phyloP scores from a whole-genome alignment of 2,329 filamentous ascomycete genomes.

The Monilinia vaccinii-corymbosi region DNA sequence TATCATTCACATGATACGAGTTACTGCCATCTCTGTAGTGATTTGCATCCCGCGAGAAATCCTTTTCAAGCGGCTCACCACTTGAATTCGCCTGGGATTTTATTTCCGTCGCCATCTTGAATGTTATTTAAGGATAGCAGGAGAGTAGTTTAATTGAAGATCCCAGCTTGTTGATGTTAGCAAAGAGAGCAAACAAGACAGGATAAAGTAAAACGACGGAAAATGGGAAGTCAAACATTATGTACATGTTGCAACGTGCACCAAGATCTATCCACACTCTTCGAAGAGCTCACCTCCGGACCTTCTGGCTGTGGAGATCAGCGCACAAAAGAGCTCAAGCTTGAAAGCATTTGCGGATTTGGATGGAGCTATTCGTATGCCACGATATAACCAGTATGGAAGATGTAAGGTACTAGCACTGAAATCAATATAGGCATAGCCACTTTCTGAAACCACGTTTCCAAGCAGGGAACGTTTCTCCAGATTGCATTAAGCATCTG shows the following conservation, averaged over 20 bases:
- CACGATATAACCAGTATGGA: not conserved
- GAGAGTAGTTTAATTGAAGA: not conserved
- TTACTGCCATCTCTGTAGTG: slow-evolving; percentile 14
- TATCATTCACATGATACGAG: slow-evolving; percentile 19
- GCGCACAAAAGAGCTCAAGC: not conserved
- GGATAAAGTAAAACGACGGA: not conserved
- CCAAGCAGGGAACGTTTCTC: not conserved
- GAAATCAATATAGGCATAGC: not conserved
- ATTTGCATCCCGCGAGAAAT: slow-evolving; percentile 19
- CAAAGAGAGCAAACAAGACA: not conserved
- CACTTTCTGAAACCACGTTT: not conserved
- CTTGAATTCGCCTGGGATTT: slow-evolving; percentile 5
- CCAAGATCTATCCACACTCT: not conserved
- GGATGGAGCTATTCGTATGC: not conserved
- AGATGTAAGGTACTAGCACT: not conserved
- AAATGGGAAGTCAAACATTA: not conserved
- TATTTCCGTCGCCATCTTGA: not conserved
- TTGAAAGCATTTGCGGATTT: not conserved
- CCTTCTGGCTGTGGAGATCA: not conserved
- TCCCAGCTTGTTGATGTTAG: not conserved
- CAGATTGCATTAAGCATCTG: not conserved
- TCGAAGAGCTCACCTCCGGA: not conserved
- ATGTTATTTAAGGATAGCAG: not conserved
- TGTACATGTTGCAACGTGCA: not conserved
- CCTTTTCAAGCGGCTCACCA: slow-evolving; percentile 23